Conservation (phyloP, 2,329 filamentous ascomycete species). For the Endoconidiophora laricicola region DNA sequence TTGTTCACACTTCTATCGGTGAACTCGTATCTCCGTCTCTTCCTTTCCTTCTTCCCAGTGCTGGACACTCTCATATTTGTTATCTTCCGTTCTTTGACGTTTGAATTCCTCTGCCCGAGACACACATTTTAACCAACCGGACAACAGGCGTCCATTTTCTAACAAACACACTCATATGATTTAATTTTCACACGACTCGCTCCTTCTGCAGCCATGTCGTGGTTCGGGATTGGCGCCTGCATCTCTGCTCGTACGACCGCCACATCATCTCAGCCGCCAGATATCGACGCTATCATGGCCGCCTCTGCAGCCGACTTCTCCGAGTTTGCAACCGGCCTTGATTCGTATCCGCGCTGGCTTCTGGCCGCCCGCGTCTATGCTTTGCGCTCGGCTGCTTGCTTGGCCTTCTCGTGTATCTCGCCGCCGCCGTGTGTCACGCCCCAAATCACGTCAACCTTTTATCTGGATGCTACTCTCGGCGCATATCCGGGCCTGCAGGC, state of each 20-base stretch:
- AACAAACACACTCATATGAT: too few relatives aligned
- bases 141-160: too few relatives aligned
- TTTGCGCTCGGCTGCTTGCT: conserved; percentile 27
- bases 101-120: too few relatives aligned
- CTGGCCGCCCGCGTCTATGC: conserved; percentile 27
- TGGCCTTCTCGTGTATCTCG: conserved; percentile 21
- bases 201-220: not conserved
- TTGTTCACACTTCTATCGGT: too few relatives aligned
- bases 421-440: conserved; percentile 1
- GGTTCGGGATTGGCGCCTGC: not conserved
- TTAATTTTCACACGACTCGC: too few relatives aligned
- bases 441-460: conserved; percentile 17
- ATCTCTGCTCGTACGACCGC: not conserved
- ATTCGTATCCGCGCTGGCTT: conserved; percentile 27
- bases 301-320: conserved; percentile 13
- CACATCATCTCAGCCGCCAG: not conserved
- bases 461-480: conserved; percentile 26
- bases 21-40: too few relatives aligned
- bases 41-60: too few relatives aligned
- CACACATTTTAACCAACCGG: too few relatives aligned
- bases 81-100: too few relatives aligned
- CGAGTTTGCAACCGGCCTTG: conserved; percentile 29
- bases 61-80: too few relatives aligned
- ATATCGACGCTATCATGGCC: not conserved
- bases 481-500: conserved; percentile 21